These are phyloP conservation scores for Globisporangium barbulae DNA, from an alignment of 352 stramenopile genomes.

Conservation along the genomic window DNA sequence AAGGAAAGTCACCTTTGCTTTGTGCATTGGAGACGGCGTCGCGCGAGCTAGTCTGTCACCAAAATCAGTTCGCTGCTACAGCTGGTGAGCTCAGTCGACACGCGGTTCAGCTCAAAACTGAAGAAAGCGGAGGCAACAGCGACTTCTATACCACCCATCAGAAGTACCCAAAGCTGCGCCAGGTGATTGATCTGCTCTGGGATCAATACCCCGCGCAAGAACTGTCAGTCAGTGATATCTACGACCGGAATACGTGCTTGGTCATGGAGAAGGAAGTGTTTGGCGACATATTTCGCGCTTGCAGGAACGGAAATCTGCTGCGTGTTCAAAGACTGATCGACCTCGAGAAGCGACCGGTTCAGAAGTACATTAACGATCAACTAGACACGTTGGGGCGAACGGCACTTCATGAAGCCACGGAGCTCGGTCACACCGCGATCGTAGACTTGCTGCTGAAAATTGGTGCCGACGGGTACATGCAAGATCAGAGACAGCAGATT, in stretches of 20 bases:
- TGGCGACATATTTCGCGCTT: conserved; percentile 50
- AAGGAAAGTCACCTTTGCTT: conserved; percentile 54
- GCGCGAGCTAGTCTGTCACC: conserved; percentile 10
- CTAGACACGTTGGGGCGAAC: conserved; percentile 39
- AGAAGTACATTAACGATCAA: conserved; percentile 48
- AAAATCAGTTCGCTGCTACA: conserved; percentile 13
- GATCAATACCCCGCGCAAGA: conserved; percentile 34
- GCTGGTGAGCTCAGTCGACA: not conserved
- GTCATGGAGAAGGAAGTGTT: conserved; percentile 49
- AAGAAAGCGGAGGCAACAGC: conserved; percentile 19
- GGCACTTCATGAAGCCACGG: conserved; percentile 52
- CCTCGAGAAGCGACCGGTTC: conserved; percentile 46
- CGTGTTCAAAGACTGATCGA: conserved; percentile 54
- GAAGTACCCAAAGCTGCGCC: conserved; percentile 45
- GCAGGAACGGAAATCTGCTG: conserved; percentile 48
- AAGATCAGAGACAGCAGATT: conserved; percentile 42
- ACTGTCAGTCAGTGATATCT: conserved; percentile 28
- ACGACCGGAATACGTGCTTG: conserved; percentile 37
- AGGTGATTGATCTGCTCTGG: conserved; percentile 70
- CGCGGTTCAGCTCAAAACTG: not conserved
- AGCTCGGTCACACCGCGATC: conserved; percentile 53
- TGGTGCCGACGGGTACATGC: conserved; percentile 44
- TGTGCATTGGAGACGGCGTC: conserved; percentile 47
- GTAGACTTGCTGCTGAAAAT: conserved; percentile 61
- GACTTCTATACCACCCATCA: conserved; percentile 37